phyloP scores from a whole-genome alignment of 352 stramenopile genomes.

The Pythium sukuiense region DNA sequence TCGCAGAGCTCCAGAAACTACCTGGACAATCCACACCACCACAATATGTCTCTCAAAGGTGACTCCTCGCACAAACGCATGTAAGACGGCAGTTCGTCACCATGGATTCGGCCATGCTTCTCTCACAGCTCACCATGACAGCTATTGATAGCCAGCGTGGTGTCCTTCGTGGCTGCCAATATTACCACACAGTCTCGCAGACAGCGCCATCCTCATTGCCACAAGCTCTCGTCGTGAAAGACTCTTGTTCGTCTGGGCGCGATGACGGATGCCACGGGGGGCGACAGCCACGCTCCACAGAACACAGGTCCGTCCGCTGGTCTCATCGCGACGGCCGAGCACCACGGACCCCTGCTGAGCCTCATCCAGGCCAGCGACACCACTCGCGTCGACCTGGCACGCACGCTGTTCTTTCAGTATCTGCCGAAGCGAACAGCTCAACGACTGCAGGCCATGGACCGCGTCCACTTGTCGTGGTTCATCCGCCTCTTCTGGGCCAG shows the following conservation, averaged over 20 bases:
- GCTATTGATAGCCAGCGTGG: not conserved
- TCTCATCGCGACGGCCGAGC: constrained; percentile 10
- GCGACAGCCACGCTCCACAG: not conserved
- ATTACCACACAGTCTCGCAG: not conserved
- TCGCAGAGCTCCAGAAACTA: not conserved
- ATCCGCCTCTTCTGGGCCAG: constrained; percentile 17
- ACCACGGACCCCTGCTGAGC: not conserved
- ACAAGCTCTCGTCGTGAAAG: no score
- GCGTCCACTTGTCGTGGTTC: not conserved
- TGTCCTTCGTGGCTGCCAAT: not conserved
- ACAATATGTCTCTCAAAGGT: no score
- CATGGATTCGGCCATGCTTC: not conserved
- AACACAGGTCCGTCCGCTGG: constrained; percentile 12
- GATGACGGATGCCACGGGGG: not conserved
- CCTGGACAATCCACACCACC: not conserved
- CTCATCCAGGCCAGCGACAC: constrained; percentile 4
- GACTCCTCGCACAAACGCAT: not conserved
- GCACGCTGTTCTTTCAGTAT: constrained; percentile 9
- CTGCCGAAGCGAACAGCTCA: not conserved
- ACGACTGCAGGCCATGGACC: not conserved
- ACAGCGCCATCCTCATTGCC: no score
- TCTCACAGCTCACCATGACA: no score
- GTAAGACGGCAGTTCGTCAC: not conserved
- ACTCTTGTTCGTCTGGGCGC: no score
- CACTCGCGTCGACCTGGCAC: constrained; percentile 12